phyloP scores from a whole-genome alignment of 192 early-diverging fungal genomes.

The Chytriomyces sp. region DNA sequence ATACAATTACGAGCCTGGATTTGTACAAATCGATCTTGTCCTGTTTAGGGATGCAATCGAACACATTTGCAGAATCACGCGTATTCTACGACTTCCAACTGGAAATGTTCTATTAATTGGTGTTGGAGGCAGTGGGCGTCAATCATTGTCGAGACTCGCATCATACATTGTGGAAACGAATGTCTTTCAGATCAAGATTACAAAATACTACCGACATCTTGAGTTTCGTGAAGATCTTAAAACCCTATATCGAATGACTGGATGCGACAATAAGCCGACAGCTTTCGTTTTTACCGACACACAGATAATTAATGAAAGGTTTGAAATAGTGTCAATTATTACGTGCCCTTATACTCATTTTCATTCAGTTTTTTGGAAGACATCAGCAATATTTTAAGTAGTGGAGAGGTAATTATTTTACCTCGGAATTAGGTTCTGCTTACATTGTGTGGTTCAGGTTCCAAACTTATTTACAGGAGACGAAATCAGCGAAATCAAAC shows the following conservation, averaged over 20 bases:
- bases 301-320: conserved; percentile 50
- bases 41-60: conserved; percentile 62
- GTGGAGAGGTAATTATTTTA: conserved; percentile 56
- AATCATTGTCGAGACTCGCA: conserved; percentile 52
- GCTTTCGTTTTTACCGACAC: conserved; percentile 62
- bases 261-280: conserved; percentile 56
- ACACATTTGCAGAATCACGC: conserved; percentile 61
- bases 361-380: conserved; percentile 57
- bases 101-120: conserved; percentile 62
- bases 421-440: too few relatives aligned
- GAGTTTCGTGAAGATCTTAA: conserved; percentile 65
- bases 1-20: conserved; percentile 58
- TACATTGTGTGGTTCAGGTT: conserved; percentile 44
- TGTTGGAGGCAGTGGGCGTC: conserved; percentile 59
- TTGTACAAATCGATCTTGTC: conserved; percentile 55
- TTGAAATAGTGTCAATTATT: neutral
- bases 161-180: conserved; percentile 54
- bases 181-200: conserved; percentile 64
- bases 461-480: conserved; percentile 58
- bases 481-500: conserved; percentile 53
- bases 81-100: conserved; percentile 52
- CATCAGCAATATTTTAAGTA: conserved; percentile 60
- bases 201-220: conserved; percentile 58
- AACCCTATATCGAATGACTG: conserved; percentile 50
- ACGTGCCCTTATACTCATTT: neutral